Base-by-base conservation (phyloP, 805 yeast species). In the Lipomyces mesembrius region DNA sequence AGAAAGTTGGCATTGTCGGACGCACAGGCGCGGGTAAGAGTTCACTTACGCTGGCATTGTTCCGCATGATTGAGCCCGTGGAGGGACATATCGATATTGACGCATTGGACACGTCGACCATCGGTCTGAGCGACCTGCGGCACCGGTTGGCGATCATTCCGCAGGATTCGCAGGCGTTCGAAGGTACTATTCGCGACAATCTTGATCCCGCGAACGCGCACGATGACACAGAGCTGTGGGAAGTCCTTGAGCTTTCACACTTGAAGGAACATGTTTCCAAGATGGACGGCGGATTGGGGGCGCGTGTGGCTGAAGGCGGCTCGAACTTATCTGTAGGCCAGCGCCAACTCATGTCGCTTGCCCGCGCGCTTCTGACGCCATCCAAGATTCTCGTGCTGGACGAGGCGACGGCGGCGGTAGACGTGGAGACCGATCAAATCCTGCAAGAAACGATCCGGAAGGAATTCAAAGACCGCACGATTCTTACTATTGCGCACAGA, bases 21-120 rank as follows among this genome's bases (percentile, higher is more conserved):
- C 85, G 98, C 76, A 93, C 98, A 0, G 98, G 98, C 70, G 98
- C 98, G 1, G 98, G 98, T 71, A 92, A 92, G 77, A 88, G 95
- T 0, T 88, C 97, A 0, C 82, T 92, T 74, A 89, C 97, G 0
- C 79, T 91, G 74, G 95, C 97, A 0, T 79, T 92, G 52, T 92
- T 91, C 82, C 81, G 98, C 72, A 85, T 92, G 57, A 90, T 93
- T 74, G 97, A 93, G 78, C 84, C 89, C 1, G 86, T 87, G 5
- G 79, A 77, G 9, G 96, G 96, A n/a, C 77, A 80, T 51, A 90
- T 92, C 72, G 80, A 79, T 17, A 88, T 92, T 72, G 97, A 93
- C 79, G 87, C 84, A 34, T 75, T 91, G 17, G 79, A 88, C 72
- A 90, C 91, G 4, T 80, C 86, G 58, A 74, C 81, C 34, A 84